Evolutionary conservation across 176 grass and related monocot species (phyloP).

Genomic region (Chrysopogon serrulatus): DNA sequence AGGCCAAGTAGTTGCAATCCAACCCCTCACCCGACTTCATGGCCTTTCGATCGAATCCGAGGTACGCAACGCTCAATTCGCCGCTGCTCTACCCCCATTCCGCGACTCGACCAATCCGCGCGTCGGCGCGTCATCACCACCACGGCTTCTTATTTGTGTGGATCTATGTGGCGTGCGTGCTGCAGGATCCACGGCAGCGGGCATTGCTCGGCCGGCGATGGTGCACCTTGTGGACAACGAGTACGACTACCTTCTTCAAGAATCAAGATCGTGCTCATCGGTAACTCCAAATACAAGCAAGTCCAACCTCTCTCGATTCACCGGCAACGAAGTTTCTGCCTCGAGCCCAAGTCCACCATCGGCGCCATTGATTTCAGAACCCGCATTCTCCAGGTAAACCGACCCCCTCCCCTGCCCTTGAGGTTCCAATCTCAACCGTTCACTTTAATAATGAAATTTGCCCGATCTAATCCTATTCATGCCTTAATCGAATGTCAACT

Average conservation of each 20-base stretch:
- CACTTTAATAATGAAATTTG: background rate
- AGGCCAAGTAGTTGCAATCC: slow-evolving; percentile 97
- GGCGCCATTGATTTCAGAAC: slow-evolving; percentile 59
- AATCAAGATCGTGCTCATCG: slow-evolving; percentile 65
- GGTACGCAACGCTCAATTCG: slow-evolving; percentile 19
- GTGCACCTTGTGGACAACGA: slow-evolving; percentile 60
- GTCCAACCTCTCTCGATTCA: slow-evolving; percentile 57
- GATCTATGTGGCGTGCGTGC: slow-evolving; percentile 30
- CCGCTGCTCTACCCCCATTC: background rate
- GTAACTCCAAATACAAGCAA: slow-evolving; percentile 52
- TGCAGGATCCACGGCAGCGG: slow-evolving; percentile 38
- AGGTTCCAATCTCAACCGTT: slow-evolving; percentile 32
- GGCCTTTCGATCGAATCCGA: slow-evolving; percentile 33
- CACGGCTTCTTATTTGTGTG: background rate
- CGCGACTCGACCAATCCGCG: background rate
- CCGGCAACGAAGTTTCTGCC: slow-evolving; percentile 52
- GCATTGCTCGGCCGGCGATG: slow-evolving; percentile 5
- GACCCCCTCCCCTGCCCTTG: background rate
- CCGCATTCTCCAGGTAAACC: slow-evolving; percentile 49
- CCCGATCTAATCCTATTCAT: too few species aligned
- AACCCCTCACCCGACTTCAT: slow-evolving; percentile 93
- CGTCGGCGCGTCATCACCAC: background rate
- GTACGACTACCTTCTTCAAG: slow-evolving; percentile 64
- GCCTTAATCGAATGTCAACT: too few species aligned
- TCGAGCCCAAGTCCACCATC: slow-evolving; percentile 60